Conservation (phyloP, 2,329 filamentous ascomycete species). For the Karstenula rhodostoma region DNA sequence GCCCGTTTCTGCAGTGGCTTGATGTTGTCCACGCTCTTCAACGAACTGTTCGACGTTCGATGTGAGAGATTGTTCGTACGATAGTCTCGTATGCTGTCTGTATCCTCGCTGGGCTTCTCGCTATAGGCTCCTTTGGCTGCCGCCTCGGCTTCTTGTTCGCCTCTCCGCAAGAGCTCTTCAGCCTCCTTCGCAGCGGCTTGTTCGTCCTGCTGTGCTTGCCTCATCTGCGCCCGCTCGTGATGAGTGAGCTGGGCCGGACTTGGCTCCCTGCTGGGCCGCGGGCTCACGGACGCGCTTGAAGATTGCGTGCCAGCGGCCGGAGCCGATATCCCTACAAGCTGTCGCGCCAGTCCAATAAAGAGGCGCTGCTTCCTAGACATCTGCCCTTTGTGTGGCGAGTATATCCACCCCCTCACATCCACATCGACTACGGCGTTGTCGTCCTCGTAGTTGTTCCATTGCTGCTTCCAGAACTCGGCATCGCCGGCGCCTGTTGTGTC, state of each 20-base stretch:
- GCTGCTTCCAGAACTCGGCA: slow-evolving; percentile 76
- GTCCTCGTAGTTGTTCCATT: slow-evolving; percentile 83
- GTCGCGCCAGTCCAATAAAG: slow-evolving; percentile 83
- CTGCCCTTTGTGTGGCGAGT: slow-evolving; percentile 82
- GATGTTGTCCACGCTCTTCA: slow-evolving; percentile 38
- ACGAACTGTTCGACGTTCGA: slow-evolving; percentile 35
- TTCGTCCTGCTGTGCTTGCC: slow-evolving; percentile 65
- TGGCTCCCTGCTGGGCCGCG: slow-evolving; percentile 54
- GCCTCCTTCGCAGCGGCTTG: slow-evolving; percentile 78
- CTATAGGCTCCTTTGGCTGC: slow-evolving; percentile 78
- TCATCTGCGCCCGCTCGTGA: slow-evolving; percentile 51
- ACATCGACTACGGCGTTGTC: slow-evolving; percentile 90
- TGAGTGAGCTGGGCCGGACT: slow-evolving; percentile 51
- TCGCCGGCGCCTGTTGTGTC: slow-evolving; percentile 63
- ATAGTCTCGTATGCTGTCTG: slow-evolving; percentile 51
- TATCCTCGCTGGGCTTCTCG: slow-evolving; percentile 65
- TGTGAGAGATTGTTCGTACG: slow-evolving; percentile 46
- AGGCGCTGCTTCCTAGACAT: slow-evolving; percentile 88
- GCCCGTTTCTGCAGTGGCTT: slow-evolving; percentile 56
- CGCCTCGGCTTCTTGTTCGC: slow-evolving; percentile 73
- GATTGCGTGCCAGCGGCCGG: slow-evolving; percentile 59
- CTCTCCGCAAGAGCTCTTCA: slow-evolving; percentile 75
- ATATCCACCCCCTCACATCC: slow-evolving; percentile 95
- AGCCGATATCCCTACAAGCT: slow-evolving; percentile 84
- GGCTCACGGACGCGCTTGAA: slow-evolving; percentile 44